Evolutionary conservation across 306 rosid species (phyloP).

Genomic region (Adenanthera pavonina): DNA sequence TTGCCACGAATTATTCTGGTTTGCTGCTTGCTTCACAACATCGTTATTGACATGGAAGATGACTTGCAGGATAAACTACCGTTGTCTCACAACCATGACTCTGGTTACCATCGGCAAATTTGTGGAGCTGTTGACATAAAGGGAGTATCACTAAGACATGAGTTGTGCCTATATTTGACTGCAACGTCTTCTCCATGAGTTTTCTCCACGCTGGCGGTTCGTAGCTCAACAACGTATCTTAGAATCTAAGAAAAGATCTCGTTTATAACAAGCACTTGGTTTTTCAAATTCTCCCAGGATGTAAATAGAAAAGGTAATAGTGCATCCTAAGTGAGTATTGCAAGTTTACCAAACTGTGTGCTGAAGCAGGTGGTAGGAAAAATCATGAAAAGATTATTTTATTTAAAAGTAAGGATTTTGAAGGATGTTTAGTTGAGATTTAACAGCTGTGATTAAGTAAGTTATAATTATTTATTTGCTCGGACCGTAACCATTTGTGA

Average conservation of each 20-base stretch:
- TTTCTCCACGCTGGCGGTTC: constrained; percentile 27
- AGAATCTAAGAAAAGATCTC: constrained; percentile 16
- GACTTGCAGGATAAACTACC: constrained; percentile 56
- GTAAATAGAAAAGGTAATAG: constrained; percentile 38
- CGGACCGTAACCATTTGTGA: not conserved
- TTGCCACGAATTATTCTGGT: constrained; percentile 86
- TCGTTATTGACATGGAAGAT: constrained; percentile 74
- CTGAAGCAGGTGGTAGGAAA: not conserved
- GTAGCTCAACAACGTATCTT: constrained; percentile 34
- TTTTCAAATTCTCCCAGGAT: constrained; percentile 24
- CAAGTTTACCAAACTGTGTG: constrained; percentile 11
- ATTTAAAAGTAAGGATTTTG: not conserved
- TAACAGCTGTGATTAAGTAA: not conserved
- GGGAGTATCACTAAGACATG: constrained; percentile 71
- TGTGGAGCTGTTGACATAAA: constrained; percentile 62
- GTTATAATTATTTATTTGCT: not conserved
- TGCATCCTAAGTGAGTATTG: constrained; percentile 16
- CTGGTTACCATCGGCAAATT: constrained; percentile 66
- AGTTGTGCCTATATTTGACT: constrained; percentile 59
- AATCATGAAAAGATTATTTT: not conserved
- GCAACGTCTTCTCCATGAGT: constrained; percentile 53
- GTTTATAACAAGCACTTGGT: not conserved
- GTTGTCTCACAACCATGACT: constrained; percentile 67
- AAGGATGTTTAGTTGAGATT: not conserved
- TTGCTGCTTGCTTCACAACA: constrained; percentile 91